Evolutionary conservation across 306 rosid genomes (phyloP).

Genomic region (Prunus fruticosa): DNA sequence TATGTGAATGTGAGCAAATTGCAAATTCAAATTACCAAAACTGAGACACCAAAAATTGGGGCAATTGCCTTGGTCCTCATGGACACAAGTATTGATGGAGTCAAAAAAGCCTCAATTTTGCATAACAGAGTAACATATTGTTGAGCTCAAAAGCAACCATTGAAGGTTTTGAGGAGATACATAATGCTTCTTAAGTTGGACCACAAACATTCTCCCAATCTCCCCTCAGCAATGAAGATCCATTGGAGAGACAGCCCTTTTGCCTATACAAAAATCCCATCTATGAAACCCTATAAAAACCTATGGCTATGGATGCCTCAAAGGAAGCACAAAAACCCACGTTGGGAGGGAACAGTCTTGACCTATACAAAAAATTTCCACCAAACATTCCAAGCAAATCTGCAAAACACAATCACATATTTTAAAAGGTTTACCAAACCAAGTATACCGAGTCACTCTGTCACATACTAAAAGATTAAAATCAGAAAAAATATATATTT

Average conservation of each 20-base stretch:
- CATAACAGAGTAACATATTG: constrained; percentile 24
- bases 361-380: background rate
- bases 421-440: constrained; percentile 5
- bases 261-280: background rate
- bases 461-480: background rate
- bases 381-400: constrained; percentile 32
- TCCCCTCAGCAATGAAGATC: constrained; percentile 23
- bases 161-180: constrained; percentile 29
- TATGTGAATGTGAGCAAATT: constrained; percentile 22
- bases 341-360: constrained; percentile 9
- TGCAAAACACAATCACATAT: constrained; percentile 12
- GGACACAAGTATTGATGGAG: constrained; percentile 28
- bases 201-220: constrained; percentile 28
- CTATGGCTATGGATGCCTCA: constrained; percentile 8
- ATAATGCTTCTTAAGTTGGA: constrained; percentile 24
- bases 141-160: constrained; percentile 22
- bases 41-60: constrained; percentile 14
- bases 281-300: constrained; percentile 15
- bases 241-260: constrained; percentile 2
- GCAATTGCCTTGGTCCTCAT: constrained; percentile 29
- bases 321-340: constrained; percentile 17
- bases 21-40: constrained; percentile 21
- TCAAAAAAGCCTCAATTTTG: constrained; percentile 24
- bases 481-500: background rate
- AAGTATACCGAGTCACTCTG: no score